Evolutionary conservation across 768 basidiomycete genomes (phyloP).

Genomic region (Hemileccinum rubropunctum): DNA sequence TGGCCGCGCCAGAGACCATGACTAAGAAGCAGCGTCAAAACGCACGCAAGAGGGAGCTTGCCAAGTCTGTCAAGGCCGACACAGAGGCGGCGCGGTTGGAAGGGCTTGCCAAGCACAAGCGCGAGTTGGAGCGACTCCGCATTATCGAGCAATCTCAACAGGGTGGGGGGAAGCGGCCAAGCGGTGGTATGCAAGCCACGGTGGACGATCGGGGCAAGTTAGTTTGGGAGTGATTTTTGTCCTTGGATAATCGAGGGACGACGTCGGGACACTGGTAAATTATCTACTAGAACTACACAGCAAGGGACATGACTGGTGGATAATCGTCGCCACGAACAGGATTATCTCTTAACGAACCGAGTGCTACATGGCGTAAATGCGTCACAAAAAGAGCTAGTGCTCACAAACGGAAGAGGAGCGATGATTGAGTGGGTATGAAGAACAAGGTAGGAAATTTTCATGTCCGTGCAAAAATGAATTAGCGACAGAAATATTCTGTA

Average conservation of each 20-base stretch:
- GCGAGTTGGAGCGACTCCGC: conserved; percentile 52
- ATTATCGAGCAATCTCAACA: conserved; percentile 44
- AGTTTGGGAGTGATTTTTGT: conserved; percentile 45
- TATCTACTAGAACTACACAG: conserved; percentile 23
- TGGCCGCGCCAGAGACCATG: conserved; percentile 42
- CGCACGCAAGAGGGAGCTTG: conserved; percentile 52
- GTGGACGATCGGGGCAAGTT: conserved; percentile 56
- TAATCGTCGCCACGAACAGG: conserved; percentile 12
- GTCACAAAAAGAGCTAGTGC: conserved; percentile 10
- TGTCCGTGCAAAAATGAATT: conserved; percentile 19
- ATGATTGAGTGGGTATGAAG: conserved; percentile 10
- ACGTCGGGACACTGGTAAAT: conserved; percentile 11
- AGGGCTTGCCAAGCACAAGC: conserved; percentile 54
- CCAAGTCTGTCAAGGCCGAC: conserved; percentile 56
- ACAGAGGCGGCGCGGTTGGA: conserved; percentile 51
- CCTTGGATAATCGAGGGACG: conserved; percentile 7
- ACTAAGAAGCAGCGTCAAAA: conserved; percentile 75
- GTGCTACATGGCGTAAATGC: conserved; percentile 24
- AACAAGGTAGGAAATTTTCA: conserved; percentile 14
- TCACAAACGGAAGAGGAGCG: conserved; percentile 7
- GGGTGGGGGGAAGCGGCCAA: conserved; percentile 28
- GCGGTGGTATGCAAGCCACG: conserved; percentile 63
- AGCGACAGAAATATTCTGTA: conserved; percentile 4
- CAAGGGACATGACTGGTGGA: conserved; percentile 5
- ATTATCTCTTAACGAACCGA: conserved; percentile 12